A percentile compares a stretch with the other conserved stretches of the same genome.
Evolutionary conservation across 2,329 filamentous ascomycete genomes (phyloP).

Genomic region (Penicillium sp.): DNA sequence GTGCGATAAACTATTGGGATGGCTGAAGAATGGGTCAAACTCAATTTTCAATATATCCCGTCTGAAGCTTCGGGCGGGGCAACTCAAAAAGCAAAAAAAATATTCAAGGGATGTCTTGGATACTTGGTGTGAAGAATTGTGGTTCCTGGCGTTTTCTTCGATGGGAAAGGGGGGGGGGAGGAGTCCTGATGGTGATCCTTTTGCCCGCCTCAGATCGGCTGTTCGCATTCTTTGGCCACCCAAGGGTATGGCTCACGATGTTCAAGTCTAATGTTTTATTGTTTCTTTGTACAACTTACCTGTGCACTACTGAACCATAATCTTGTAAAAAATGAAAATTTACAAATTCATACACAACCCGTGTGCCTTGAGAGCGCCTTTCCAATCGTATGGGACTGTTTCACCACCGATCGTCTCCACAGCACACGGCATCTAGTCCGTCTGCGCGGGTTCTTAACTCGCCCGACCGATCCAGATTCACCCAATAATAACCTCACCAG

Average conservation of each 20-base stretch:
- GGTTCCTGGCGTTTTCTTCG: not conserved
- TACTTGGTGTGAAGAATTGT: not conserved
- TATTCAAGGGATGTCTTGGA: not conserved
- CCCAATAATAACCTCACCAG: not conserved
- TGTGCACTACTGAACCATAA: constrained; percentile 1
- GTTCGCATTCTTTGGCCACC: not conserved
- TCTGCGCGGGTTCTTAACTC: not conserved
- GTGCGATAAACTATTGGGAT: constrained; percentile 8
- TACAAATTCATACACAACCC: not conserved
- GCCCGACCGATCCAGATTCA: not conserved
- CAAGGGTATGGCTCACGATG: not conserved
- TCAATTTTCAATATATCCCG: not conserved
- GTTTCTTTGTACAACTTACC: not conserved
- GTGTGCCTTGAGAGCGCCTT: not conserved
- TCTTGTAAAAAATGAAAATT: not conserved
- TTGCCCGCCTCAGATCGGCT: not conserved
- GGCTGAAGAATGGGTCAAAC: not conserved
- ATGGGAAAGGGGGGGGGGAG: no score
- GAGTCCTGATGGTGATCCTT: not conserved
- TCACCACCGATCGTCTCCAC: not conserved
- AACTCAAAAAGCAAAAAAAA: not conserved
- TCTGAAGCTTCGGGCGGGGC: not conserved
- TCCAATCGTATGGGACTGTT: not conserved
- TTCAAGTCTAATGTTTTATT: constrained; percentile 1
- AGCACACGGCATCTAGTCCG: not conserved